These are phyloP conservation scores for Pseudofabraea citricarpa DNA, from an alignment of 2,329 filamentous ascomycete genomes.

Conservation along the genomic window DNA sequence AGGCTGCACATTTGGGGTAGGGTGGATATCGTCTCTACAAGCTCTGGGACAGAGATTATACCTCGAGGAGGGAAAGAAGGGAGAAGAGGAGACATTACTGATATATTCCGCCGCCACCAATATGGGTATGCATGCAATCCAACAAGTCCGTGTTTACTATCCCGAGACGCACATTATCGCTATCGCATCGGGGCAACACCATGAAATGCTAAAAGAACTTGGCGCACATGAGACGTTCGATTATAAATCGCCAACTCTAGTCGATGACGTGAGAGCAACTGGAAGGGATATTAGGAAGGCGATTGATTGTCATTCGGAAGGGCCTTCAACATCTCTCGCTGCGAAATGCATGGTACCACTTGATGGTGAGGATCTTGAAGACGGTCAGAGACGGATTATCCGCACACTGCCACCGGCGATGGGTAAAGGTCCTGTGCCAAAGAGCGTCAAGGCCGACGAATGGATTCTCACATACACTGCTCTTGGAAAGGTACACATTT, in stretches of 20 bases:
- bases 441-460: not conserved
- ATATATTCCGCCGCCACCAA: not conserved
- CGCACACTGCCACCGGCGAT: not conserved
- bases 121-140: not conserved
- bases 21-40: not conserved
- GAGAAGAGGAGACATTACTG: not conserved
- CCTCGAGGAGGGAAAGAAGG: not conserved
- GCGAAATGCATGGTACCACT: not conserved
- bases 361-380: not conserved
- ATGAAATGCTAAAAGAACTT: conserved; percentile 30
- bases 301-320: not conserved
- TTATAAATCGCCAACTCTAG: conserved; percentile 25
- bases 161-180: not conserved
- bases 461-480: not conserved
- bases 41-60: not conserved
- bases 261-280: not conserved
- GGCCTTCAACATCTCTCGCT: not conserved
- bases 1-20: not conserved
- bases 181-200: conserved; percentile 19
- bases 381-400: not conserved
- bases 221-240: conserved; percentile 41
- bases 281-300: not conserved
- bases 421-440: not conserved
- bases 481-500: too few relatives aligned
- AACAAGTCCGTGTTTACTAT: not conserved